A percentile compares a stretch with the other conserved stretches of the same genome.
These are phyloP conservation scores for Syncephalastrum monosporum DNA, from an alignment of 371 early-diverging fungal species.

Conservation along the genomic window DNA sequence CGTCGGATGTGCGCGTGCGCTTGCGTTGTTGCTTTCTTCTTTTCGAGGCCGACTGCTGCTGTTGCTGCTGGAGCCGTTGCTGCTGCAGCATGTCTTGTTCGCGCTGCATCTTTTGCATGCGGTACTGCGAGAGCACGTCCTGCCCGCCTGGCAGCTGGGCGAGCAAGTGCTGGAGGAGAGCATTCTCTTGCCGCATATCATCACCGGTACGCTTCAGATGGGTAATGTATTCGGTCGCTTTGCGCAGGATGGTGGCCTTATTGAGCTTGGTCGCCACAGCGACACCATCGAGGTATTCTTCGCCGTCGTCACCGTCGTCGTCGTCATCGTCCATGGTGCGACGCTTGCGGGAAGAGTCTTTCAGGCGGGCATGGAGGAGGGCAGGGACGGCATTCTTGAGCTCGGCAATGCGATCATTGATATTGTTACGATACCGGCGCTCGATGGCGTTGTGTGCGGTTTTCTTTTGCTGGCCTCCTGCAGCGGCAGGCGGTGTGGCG, in stretches of 20 bases:
- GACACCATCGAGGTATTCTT: conserved; percentile 67
- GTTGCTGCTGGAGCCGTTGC: conserved; percentile 28
- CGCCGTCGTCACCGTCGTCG: conserved; percentile 59
- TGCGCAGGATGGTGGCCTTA: conserved; percentile 87
- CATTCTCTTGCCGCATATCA: conserved; percentile 55
- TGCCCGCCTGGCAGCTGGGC: conserved; percentile 56
- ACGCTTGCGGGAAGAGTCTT: conserved; percentile 41
- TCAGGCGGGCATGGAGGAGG: conserved; percentile 60
- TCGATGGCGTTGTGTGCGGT: conserved; percentile 94
- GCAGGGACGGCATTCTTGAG: conserved; percentile 86
- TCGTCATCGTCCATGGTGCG: conserved; percentile 48
- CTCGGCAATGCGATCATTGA: conserved; percentile 90
- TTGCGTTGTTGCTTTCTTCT: conserved; percentile 15
- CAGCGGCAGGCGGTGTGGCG: conserved; percentile 10
- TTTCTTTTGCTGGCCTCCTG: conserved; percentile 61
- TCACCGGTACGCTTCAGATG: conserved; percentile 66
- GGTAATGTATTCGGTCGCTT: conserved; percentile 87
- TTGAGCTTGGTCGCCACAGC: conserved; percentile 78
- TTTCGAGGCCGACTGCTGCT: conserved; percentile 21
- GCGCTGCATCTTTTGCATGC: conserved; percentile 33
- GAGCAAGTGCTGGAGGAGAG: conserved; percentile 46
- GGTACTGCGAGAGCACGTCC: conserved; percentile 39
- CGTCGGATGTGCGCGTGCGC: conserved; percentile 16
- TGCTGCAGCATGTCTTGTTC: conserved; percentile 29
- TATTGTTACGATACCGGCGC: conserved; percentile 89